Evolutionary conservation across 2,329 filamentous ascomycete genomes (phyloP).

Genomic region (Alternaria burnsii): DNA sequence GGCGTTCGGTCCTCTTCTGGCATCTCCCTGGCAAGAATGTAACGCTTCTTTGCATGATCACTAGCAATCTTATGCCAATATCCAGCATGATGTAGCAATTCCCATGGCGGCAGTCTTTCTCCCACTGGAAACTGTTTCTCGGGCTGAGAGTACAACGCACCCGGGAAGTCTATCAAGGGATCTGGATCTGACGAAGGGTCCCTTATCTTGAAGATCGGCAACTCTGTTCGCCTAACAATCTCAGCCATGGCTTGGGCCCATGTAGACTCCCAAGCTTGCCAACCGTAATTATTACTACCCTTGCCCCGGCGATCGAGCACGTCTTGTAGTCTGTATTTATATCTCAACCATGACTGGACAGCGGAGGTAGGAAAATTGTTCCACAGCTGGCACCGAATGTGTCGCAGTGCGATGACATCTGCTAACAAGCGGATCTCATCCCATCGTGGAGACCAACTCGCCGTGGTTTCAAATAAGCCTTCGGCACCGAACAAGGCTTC

Average conservation of each 20-base stretch:
- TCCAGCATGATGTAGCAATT: constrained; percentile 68
- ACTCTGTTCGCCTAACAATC: constrained; percentile 62
- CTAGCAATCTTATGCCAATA: constrained; percentile 67
- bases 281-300: constrained; percentile 88
- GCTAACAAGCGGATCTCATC: constrained; percentile 90
- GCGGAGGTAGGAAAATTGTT: constrained; percentile 79
- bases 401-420: constrained; percentile 81
- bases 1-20: constrained; percentile 66
- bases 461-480: constrained; percentile 81
- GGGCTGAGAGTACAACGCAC: constrained; percentile 56
- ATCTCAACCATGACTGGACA: constrained; percentile 79
- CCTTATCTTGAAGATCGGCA: constrained; percentile 55
- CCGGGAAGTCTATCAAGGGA: constrained; percentile 40
- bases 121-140: constrained; percentile 61
- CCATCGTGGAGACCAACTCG: constrained; percentile 89
- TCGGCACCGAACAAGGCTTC: constrained; percentile 83
- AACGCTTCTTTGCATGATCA: constrained; percentile 61
- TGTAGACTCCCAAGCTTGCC: constrained; percentile 90
- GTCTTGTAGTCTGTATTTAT: constrained; percentile 76
- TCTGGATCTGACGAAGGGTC: constrained; percentile 30
- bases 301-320: constrained; percentile 84
- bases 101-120: constrained; percentile 65
- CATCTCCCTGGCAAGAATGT: constrained; percentile 62
- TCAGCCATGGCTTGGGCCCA: constrained; percentile 71
- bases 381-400: constrained; percentile 84